phyloP scores from a whole-genome alignment of 164 flowering plant genomes.

The Aristolochia californica region DNA sequence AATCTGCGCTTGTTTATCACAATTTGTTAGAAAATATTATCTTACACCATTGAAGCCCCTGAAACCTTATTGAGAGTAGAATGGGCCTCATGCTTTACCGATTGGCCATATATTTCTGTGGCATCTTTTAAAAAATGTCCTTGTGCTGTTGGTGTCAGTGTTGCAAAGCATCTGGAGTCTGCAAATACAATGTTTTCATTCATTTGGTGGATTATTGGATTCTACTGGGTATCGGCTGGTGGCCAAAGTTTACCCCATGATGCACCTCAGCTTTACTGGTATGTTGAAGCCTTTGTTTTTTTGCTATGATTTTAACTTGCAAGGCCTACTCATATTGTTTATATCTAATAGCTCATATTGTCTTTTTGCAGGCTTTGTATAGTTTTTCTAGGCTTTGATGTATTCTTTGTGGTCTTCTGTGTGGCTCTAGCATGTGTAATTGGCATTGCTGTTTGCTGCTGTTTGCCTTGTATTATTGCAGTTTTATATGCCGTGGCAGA shows the following conservation, averaged over 20 bases:
- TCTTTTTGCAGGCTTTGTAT: conserved; percentile 66
- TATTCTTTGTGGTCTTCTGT: conserved; percentile 67
- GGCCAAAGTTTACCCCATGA: conserved; percentile 40
- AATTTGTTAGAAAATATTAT: too few relatives aligned
- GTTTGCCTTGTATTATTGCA: conserved; percentile 77
- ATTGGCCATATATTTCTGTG: neutral
- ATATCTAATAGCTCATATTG: neutral
- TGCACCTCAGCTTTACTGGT: conserved; percentile 84
- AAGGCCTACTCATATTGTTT: neutral
- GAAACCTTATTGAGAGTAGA: too few relatives aligned
- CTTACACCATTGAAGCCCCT: too few relatives aligned
- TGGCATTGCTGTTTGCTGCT: conserved; percentile 86
- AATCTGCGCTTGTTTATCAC: too few relatives aligned
- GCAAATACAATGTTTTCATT: conserved; percentile 85
- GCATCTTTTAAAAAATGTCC: neutral
- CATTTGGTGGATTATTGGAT: conserved; percentile 85
- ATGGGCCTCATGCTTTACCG: neutral
- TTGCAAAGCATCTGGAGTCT: conserved; percentile 68
- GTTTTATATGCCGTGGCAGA: conserved; percentile 66
- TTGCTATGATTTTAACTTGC: neutral
- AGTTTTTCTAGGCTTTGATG: conserved; percentile 62
- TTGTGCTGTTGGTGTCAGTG: conserved; percentile 20
- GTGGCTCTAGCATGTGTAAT: conserved; percentile 68
- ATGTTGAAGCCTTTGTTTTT: conserved; percentile 1
- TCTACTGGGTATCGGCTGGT: conserved; percentile 76